A percentile compares a stretch with the other conserved stretches of the same genome.
Evolutionary conservation across 768 basidiomycete species (phyloP).

Genomic region (Gautieria morchelliformis): DNA sequence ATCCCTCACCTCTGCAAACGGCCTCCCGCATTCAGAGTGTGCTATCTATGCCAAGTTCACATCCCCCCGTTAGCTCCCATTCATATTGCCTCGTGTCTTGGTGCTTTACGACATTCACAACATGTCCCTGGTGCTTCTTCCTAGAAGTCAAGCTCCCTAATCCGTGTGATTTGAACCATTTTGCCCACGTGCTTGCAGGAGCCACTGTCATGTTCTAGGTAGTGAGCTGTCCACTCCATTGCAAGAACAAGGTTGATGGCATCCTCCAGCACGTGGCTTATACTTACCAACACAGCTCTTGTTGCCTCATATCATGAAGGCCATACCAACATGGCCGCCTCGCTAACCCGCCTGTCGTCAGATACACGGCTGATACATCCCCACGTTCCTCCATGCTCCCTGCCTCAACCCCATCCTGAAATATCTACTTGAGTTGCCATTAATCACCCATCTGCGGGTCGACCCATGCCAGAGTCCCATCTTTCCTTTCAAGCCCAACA

Average conservation of each 20-base stretch:
- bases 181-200: not conserved
- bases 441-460: not conserved
- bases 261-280: not conserved
- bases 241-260: not conserved
- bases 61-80: too few relatives aligned
- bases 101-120: too few relatives aligned
- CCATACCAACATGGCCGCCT: not conserved
- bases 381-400: not conserved
- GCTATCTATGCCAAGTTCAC: too few relatives aligned
- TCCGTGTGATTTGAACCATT: too few relatives aligned
- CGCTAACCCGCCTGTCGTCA: not conserved
- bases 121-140: too few relatives aligned
- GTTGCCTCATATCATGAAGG: slow-evolving; percentile 1
- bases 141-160: too few relatives aligned
- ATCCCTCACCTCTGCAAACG: too few relatives aligned
- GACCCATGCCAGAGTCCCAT: not conserved
- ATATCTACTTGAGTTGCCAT: slow-evolving; percentile 2
- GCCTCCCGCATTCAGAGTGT: too few relatives aligned
- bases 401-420: not conserved
- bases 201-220: not conserved
- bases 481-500: not conserved
- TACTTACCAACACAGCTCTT: not conserved
- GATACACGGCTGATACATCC: not conserved
- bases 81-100: too few relatives aligned
- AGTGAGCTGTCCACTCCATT: not conserved